Evolutionary conservation across 2,329 filamentous ascomycete species (phyloP).

Genomic region (Aspergillus sp.): DNA sequence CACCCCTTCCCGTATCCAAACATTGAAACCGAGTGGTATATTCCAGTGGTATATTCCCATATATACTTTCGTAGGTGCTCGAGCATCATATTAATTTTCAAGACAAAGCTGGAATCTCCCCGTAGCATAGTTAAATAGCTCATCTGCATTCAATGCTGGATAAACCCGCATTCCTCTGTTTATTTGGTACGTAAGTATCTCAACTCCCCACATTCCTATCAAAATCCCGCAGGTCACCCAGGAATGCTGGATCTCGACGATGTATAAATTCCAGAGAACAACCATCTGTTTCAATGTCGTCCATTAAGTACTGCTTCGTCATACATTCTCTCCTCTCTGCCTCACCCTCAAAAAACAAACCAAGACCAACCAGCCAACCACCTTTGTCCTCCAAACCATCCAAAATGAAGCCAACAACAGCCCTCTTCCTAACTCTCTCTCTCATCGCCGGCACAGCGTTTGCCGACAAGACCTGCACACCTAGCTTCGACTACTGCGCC

Average conservation of each 20-base stretch:
- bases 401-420: conserved; percentile 24
- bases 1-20: too few relatives aligned
- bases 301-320: too few relatives aligned
- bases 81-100: too few relatives aligned
- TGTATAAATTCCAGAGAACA: not conserved
- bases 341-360: too few relatives aligned
- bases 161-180: not conserved
- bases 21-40: too few relatives aligned
- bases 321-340: too few relatives aligned
- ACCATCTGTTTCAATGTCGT: not conserved
- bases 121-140: not conserved
- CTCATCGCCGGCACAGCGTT: conserved; percentile 20
- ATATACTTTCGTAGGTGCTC: too few relatives aligned
- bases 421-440: conserved; percentile 21
- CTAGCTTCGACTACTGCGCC: conserved; percentile 38
- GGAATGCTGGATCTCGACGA: not conserved
- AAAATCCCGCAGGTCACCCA: conserved; percentile 1
- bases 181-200: not conserved
- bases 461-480: conserved; percentile 32
- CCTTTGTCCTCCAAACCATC: not conserved
- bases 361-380: too few relatives aligned
- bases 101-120: too few relatives aligned
- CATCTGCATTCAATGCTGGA: not conserved
- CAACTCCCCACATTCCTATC: not conserved
- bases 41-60: too few relatives aligned